Conservation (phyloP, 2,329 filamentous ascomycete species). For the Aspergillus fumigatiaffinis region DNA sequence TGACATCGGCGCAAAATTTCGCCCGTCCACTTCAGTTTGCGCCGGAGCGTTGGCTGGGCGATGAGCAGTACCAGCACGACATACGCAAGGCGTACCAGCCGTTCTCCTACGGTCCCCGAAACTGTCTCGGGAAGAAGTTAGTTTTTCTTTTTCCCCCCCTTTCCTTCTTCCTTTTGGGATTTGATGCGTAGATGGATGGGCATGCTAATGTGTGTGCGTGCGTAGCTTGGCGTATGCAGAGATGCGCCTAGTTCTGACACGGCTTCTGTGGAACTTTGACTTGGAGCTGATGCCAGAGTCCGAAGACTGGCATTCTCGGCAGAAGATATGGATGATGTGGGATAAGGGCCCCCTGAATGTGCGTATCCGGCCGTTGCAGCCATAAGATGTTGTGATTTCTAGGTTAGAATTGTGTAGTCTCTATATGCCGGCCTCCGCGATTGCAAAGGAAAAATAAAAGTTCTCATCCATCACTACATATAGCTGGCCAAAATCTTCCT, state of each 20-base stretch:
- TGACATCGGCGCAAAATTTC: constrained; percentile 7
- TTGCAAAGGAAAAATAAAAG: not conserved
- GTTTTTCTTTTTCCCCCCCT: too few relatives aligned
- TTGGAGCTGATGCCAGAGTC: constrained; percentile 18
- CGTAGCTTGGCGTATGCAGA: constrained; percentile 46
- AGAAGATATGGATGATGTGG: not conserved
- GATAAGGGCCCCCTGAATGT: not conserved
- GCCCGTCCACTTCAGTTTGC: constrained; percentile 11
- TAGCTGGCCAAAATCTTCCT: not conserved
- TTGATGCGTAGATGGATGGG: not conserved
- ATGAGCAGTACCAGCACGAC: constrained; percentile 39
- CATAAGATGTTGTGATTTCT: not conserved
- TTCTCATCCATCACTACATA: not conserved
- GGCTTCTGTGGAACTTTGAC: constrained; percentile 48
- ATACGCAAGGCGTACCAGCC: constrained; percentile 45
- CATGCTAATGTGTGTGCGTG: not conserved
- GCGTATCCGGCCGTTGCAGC: not conserved
- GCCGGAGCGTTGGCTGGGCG: constrained; percentile 15
- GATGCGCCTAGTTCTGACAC: constrained; percentile 46
- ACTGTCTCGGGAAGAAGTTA: constrained; percentile 49
- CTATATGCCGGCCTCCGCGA: not conserved
- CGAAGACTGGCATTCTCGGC: not conserved
- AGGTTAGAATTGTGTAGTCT: not conserved
- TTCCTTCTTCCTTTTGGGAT: not conserved
- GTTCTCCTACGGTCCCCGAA: constrained; percentile 47